phyloP scores from a whole-genome alignment of 2,329 filamentous ascomycete genomes.

The Trichoderma semiorbis region DNA sequence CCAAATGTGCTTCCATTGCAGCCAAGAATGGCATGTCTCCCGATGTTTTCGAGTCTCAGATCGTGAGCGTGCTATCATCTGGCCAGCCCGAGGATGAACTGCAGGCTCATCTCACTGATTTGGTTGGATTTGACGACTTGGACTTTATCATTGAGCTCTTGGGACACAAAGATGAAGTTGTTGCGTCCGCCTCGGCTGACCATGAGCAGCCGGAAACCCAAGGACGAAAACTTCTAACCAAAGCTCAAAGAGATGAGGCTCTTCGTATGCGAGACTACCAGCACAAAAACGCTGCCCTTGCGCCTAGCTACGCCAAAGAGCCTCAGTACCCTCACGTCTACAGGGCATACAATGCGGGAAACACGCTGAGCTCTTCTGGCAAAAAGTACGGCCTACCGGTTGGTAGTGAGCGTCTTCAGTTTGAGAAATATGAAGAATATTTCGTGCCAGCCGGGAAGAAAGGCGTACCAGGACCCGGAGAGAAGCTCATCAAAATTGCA shows the following conservation, averaged over 20 bases:
- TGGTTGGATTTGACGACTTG: conserved; percentile 88
- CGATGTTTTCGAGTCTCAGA: conserved; percentile 71
- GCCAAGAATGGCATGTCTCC: conserved; percentile 63
- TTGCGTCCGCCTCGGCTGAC: conserved; percentile 42
- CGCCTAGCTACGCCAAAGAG: conserved; percentile 67
- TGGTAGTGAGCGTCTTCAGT: conserved; percentile 68
- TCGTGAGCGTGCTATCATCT: conserved; percentile 69
- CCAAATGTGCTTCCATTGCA: conserved; percentile 66
- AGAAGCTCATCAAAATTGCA: conserved; percentile 72
- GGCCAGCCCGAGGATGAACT: conserved; percentile 73
- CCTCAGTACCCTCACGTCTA: conserved; percentile 92
- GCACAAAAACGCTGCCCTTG: conserved; percentile 75
- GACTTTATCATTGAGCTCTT: conserved; percentile 93
- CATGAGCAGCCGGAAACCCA: conserved; percentile 32
- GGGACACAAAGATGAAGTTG: conserved; percentile 66
- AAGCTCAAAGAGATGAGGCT: conserved; percentile 72
- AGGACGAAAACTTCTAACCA: conserved; percentile 61
- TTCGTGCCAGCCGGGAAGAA: conserved; percentile 78
- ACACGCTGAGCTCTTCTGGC: conserved; percentile 75
- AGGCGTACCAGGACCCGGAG: conserved; percentile 67
- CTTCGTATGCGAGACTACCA: conserved; percentile 72
- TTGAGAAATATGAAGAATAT: conserved; percentile 83
- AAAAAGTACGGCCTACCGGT: conserved; percentile 78
- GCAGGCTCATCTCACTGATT: conserved; percentile 85
- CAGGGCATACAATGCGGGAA: conserved; percentile 76